Conservation (phyloP, 139 green algal genomes). For the Chlamydomonas sphaeroides region DNA sequence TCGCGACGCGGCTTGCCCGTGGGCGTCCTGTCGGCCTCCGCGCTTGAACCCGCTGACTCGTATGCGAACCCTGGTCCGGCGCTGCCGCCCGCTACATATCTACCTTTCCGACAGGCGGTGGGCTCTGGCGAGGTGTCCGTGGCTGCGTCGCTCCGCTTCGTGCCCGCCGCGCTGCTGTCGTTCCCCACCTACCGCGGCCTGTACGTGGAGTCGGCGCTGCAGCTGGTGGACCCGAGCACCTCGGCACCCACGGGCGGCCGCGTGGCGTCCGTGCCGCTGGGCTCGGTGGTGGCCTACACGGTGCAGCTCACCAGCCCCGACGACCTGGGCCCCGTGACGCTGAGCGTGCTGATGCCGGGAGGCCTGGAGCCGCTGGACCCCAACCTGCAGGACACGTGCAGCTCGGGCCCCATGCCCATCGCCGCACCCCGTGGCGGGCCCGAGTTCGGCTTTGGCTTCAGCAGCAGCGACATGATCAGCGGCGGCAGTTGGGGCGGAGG, state of each 20-base stretch:
- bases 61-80: neutral
- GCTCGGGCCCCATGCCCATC: neutral
- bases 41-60: neutral
- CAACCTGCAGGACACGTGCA: conserved; percentile 20
- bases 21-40: too few relatives aligned
- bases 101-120: conserved; percentile 13
- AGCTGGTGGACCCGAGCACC: conserved; percentile 41
- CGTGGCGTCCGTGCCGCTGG: conserved; percentile 53
- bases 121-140: conserved; percentile 53
- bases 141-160: conserved; percentile 62
- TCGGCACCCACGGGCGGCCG: conserved; percentile 38
- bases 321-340: conserved; percentile 55
- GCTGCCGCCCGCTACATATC: too few relatives aligned
- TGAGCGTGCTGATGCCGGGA: conserved; percentile 64
- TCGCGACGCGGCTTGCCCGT: too few relatives aligned
- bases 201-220: conserved; percentile 62
- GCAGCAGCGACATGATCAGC: neutral
- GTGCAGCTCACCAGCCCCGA: conserved; percentile 74
- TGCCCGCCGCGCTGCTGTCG: conserved; percentile 52
- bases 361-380: conserved; percentile 76
- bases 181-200: conserved; percentile 74
- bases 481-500: neutral
- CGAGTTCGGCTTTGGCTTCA: neutral
- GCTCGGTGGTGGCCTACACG: conserved; percentile 52
- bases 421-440: neutral